Percentiles rank a stretch among this genome's conserved stretches.
These are phyloP conservation scores for Stipa capillata DNA, from an alignment of 176 grass and related monocot genomes.

Conservation along the genomic window DNA sequence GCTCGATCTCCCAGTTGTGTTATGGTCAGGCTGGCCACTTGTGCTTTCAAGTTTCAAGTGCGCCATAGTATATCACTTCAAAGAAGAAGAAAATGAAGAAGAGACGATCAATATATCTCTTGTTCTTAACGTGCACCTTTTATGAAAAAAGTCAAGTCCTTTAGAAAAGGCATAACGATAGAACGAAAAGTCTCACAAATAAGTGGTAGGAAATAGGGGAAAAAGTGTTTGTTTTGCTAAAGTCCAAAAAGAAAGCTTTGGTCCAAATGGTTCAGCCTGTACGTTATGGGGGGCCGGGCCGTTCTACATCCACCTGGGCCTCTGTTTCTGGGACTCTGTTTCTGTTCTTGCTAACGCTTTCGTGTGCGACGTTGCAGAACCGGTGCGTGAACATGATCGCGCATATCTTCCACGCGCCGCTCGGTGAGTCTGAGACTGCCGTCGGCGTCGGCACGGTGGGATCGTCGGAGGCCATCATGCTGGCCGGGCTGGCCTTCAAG, in stretches of 20 bases:
- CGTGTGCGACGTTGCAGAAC: conserved; percentile 37
- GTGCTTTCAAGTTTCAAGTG: neutral
- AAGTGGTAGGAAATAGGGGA: neutral
- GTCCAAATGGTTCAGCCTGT: neutral
- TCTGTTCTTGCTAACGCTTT: neutral
- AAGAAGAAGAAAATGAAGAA: too few relatives aligned
- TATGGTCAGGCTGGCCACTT: too few relatives aligned
- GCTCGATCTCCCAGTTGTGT: neutral
- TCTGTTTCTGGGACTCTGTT: neutral
- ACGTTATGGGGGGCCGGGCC: neutral
- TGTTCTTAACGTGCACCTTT: too few relatives aligned
- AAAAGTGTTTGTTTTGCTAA: neutral
- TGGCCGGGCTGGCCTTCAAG: conserved; percentile 95
- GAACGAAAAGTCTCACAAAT: neutral
- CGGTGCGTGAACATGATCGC: conserved; percentile 99
- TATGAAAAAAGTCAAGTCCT: too few relatives aligned
- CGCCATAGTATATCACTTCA: too few relatives aligned
- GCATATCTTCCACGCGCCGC: conserved; percentile 80
- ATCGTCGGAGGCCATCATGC: conserved; percentile 97
- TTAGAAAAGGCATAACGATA: neutral
- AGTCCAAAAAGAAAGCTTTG: too few relatives aligned
- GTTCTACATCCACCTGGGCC: neutral
- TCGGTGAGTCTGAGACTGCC: conserved; percentile 78
- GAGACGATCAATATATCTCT: too few relatives aligned
- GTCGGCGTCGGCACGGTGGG: conserved; percentile 93